Evolutionary conservation across 2,329 filamentous ascomycete genomes (phyloP).

Genomic region (Pseudogymnoascus sp.): DNA sequence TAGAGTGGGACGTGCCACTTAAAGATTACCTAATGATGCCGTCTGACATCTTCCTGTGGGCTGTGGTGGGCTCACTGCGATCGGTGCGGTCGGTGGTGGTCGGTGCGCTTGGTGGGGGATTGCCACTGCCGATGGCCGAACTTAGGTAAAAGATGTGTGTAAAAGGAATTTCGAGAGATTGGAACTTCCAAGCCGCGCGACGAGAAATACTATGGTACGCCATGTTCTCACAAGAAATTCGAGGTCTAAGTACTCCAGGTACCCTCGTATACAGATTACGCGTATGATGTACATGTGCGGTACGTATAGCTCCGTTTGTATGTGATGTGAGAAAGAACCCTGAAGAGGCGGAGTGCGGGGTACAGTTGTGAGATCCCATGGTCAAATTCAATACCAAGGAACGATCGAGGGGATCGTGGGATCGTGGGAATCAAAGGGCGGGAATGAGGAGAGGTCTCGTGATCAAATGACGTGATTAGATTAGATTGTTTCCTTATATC

Average conservation of each 20-base stretch:
- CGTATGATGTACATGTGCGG: background rate
- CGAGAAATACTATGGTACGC: background rate
- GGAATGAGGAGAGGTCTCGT: background rate
- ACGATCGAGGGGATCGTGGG: background rate
- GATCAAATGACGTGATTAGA: background rate
- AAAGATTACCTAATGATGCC: conserved; percentile 7
- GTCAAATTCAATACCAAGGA: background rate
- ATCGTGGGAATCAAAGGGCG: background rate
- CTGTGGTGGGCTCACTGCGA: background rate
- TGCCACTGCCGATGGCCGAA: background rate
- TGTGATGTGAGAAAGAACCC: background rate
- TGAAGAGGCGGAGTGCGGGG: background rate
- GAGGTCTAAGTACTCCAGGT: background rate
- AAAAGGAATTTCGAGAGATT: background rate
- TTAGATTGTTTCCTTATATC: background rate
- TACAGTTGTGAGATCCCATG: background rate
- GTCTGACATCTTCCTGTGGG: background rate
- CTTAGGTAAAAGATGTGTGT: background rate
- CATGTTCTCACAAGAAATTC: background rate
- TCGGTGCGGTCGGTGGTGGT: background rate
- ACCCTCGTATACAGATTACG: background rate
- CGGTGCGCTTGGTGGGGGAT: conserved; percentile 1
- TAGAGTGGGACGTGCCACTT: background rate
- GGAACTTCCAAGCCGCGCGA: background rate
- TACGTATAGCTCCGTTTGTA: background rate